phyloP scores from a whole-genome alignment of 768 basidiomycete genomes.

The Melanogaster broomeanus region DNA sequence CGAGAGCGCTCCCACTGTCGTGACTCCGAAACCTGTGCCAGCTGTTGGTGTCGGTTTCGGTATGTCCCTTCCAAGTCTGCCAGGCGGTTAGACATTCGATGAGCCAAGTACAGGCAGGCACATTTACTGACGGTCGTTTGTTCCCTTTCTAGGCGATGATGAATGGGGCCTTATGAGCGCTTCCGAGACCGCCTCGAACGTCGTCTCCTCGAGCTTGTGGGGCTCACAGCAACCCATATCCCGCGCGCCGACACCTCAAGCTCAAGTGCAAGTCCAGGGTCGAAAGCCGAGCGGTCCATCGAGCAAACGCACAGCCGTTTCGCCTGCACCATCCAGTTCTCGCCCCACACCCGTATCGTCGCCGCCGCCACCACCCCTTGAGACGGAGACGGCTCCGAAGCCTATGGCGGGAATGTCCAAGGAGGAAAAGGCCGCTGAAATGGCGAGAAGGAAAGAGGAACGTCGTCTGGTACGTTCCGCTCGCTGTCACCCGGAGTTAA shows the following conservation, averaged over 20 bases:
- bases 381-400: slow-evolving; percentile 13
- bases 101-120: neutral
- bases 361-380: slow-evolving; percentile 8
- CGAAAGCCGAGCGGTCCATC: slow-evolving; percentile 2
- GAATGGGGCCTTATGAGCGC: slow-evolving; percentile 26
- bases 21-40: slow-evolving; percentile 23
- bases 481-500: no score
- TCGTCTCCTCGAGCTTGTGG: slow-evolving; percentile 11
- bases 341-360: slow-evolving; percentile 30
- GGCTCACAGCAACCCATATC: slow-evolving; percentile 16
- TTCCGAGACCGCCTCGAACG: slow-evolving; percentile 1
- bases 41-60: slow-evolving; percentile 29
- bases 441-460: slow-evolving; percentile 90
- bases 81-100: slow-evolving; percentile 7
- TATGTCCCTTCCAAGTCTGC: slow-evolving; percentile 11
- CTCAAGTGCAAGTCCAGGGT: slow-evolving; percentile 2
- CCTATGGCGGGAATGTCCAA: slow-evolving; percentile 63
- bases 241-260: slow-evolving; percentile 24
- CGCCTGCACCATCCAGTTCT: slow-evolving; percentile 17
- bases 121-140: neutral
- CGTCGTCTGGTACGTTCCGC: slow-evolving; percentile 78
- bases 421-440: slow-evolving; percentile 93
- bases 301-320: slow-evolving; percentile 2
- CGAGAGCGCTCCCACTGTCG: slow-evolving; percentile 51
- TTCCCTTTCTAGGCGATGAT: slow-evolving; percentile 5